Base-by-base conservation (phyloP, 1,139 yeast genomes). In the Diutina catenulata region DNA sequence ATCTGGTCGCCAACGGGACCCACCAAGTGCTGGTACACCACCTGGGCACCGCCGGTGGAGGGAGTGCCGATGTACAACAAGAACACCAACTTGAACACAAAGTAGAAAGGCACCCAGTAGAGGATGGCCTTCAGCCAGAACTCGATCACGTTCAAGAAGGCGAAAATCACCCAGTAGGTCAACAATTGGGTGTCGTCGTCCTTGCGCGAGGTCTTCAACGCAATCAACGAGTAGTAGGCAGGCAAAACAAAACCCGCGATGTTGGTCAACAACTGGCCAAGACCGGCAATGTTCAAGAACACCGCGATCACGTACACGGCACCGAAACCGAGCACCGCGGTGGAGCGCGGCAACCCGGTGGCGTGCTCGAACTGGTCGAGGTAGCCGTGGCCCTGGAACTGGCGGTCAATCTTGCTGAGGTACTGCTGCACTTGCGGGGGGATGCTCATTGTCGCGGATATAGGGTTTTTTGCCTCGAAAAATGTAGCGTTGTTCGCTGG, bases 131-230 rank as follows among this genome's bases (percentile, higher is more conserved):
- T 76, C 44, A 95, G 80, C 97, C 97, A 91, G 71, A 86, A 91
- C 65, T 91, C 99, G 51, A 86, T 55, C 38, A 91, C 91, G 57
- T 80, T 83, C 65, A 91, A 76, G 52, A 77, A 78, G 24, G 96
- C 95, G 57, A 84, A 91, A 23, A 91, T 95, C 43, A 91, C 95
- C 98, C 98, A 91, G 62, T 91, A 88, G 27, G 95, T 81, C 55
- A 91, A 73, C 58, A 82, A 74, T 52, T 84, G 81, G 44, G 93
- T 81, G 59, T 87, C 95, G 56, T 87, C 96, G 28, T 65, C 62
- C 36, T 76, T 64, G 24, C 71, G 57, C 9, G 73, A 49, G 26
- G 95, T 80, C 59, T 79, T 84, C 48, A 91, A 70, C 15, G 98
- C 97, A 45, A 74, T 57, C 46, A 91, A 68, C 9, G 98, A 91